phyloP scores from a whole-genome alignment of 352 stramenopile genomes.

The Lagenidium giganteum region DNA sequence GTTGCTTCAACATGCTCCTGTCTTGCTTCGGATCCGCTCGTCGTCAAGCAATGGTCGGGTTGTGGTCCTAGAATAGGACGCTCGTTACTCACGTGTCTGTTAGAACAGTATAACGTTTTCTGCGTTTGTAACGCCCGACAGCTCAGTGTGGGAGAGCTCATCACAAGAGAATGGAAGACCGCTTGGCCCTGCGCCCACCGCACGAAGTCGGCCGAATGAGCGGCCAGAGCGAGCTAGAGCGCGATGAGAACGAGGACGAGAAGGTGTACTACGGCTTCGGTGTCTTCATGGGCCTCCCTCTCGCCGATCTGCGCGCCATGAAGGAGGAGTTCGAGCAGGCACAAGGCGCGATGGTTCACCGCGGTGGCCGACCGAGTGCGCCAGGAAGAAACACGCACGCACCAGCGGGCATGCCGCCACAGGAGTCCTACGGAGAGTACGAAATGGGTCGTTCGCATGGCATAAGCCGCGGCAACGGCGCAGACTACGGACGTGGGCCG shows the following conservation, averaged over 20 bases:
- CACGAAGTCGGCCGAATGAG: conserved; percentile 2
- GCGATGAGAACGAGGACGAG: conserved; percentile 65
- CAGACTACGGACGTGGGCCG: conserved; percentile 5
- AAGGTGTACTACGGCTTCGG: conserved; percentile 89
- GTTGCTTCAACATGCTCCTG: background rate
- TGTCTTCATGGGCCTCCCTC: conserved; percentile 82
- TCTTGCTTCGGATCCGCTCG: no score
- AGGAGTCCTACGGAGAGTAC: conserved; percentile 17
- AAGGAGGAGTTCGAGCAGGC: conserved; percentile 73
- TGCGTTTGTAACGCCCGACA: no score
- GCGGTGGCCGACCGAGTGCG: background rate
- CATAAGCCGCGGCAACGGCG: conserved; percentile 4
- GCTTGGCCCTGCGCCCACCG: conserved; percentile 19
- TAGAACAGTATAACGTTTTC: no score
- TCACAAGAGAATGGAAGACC: conserved; percentile 31
- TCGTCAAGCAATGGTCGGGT: no score
- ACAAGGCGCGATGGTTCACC: background rate
- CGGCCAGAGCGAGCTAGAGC: conserved; percentile 13
- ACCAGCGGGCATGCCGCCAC: background rate
- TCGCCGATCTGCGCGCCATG: conserved; percentile 82
- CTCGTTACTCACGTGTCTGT: no score
- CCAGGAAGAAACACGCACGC: background rate
- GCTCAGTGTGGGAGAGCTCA: no score
- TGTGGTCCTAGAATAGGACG: no score
- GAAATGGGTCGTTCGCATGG: conserved; percentile 20